A percentile compares a stretch with the other conserved stretches of the same genome.
Conservation (phyloP, 2,329 filamentous ascomycete species). For the Fusarium stilboides region DNA sequence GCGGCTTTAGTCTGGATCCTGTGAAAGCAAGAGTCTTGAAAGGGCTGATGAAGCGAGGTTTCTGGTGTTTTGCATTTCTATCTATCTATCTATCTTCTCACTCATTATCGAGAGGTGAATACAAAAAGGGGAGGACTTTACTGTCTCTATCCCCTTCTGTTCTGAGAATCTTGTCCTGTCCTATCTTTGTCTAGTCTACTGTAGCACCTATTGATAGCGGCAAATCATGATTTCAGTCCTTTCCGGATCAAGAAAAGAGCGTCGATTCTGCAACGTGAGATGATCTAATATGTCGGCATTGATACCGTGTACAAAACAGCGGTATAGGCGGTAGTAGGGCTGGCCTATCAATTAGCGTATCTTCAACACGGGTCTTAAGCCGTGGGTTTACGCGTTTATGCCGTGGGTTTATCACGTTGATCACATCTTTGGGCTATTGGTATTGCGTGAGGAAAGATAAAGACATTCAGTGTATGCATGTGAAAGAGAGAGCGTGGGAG, state of each 20-base stretch:
- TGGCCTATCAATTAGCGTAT: slow-evolving; percentile 27
- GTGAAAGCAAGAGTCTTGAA: slow-evolving; percentile 35
- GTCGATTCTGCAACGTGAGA: slow-evolving; percentile 17
- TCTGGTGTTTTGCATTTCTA: slow-evolving; percentile 22
- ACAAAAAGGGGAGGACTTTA: slow-evolving; percentile 21
- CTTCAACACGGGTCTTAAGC: slow-evolving; percentile 20
- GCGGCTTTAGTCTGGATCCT: slow-evolving; percentile 50
- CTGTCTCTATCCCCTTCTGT: slow-evolving; percentile 28
- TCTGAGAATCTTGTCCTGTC: not conserved
- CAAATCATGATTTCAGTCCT: slow-evolving; percentile 39
- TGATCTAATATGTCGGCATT: slow-evolving; percentile 26
- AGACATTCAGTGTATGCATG: too few species aligned
- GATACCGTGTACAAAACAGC: slow-evolving; percentile 19
- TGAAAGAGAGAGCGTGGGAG: not conserved
- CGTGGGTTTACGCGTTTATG: slow-evolving; percentile 2
- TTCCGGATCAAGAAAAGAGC: slow-evolving; percentile 37
- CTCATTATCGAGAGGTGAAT: slow-evolving; percentile 1
- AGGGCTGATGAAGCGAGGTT: slow-evolving; percentile 35
- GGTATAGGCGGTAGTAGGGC: slow-evolving; percentile 35
- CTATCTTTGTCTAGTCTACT: slow-evolving; percentile 14
- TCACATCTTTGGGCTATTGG: slow-evolving; percentile 10
- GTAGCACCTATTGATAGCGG: slow-evolving; percentile 37
- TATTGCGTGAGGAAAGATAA: slow-evolving; percentile 19
- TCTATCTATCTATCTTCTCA: not conserved
- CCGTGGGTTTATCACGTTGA: slow-evolving; percentile 6